Conservation (phyloP, 306 rosid species). For the Cicer judaicum region DNA sequence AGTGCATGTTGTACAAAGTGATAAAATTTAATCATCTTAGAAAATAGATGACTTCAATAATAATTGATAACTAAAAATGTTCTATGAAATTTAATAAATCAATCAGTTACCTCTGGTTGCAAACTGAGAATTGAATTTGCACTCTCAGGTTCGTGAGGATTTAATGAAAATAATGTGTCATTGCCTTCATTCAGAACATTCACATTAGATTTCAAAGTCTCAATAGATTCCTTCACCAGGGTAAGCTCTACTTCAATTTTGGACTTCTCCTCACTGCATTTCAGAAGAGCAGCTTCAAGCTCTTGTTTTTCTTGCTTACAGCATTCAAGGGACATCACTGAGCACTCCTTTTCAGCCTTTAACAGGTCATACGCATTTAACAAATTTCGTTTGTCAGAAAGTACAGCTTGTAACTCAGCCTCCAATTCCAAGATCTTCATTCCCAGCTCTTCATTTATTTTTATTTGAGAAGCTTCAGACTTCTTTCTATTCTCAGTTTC, state of each 20-base stretch:
- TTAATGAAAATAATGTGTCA: conserved; percentile 41
- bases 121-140: conserved; percentile 45
- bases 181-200: conserved; percentile 49
- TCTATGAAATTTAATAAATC: background rate
- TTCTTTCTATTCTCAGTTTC: conserved; percentile 79
- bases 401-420: conserved; percentile 70
- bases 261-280: conserved; percentile 78
- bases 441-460: conserved; percentile 83
- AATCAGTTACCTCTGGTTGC: conserved; percentile 60
- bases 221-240: conserved; percentile 58
- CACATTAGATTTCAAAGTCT: conserved; percentile 52
- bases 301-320: conserved; percentile 93
- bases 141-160: conserved; percentile 52
- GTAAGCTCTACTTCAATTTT: conserved; percentile 68
- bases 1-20: background rate
- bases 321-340: conserved; percentile 87
- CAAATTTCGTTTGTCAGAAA: conserved; percentile 88
- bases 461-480: conserved; percentile 73
- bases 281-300: conserved; percentile 78
- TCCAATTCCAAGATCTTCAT: conserved; percentile 85
- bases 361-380: conserved; percentile 76
- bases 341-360: conserved; percentile 97
- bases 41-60: conserved; percentile 23
- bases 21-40: conserved; percentile 29
- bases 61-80: conserved; percentile 36